phyloP scores from a whole-genome alignment of 305 asterid species.

The Coffea humblotiana region DNA sequence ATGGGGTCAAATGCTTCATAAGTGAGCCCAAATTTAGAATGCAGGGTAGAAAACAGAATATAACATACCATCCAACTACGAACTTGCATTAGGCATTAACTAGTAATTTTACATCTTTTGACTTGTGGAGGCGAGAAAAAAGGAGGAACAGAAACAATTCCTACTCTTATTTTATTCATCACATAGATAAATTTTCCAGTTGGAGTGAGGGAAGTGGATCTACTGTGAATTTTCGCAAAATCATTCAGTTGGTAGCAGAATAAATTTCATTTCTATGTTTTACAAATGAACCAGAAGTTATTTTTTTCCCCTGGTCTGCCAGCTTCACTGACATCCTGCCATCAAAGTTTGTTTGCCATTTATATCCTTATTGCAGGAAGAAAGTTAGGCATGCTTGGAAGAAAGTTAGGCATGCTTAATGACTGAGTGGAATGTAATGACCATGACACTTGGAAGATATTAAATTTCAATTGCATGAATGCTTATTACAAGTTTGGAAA shows the following conservation, averaged over 20 bases:
- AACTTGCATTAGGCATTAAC: not conserved
- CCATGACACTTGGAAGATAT: conserved; percentile 2
- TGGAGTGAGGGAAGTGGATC: not conserved
- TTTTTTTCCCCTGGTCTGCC: not conserved
- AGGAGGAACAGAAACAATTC: not conserved
- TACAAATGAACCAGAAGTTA: not conserved
- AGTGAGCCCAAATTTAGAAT: not conserved
- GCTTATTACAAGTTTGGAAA: not conserved
- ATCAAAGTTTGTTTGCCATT: not conserved
- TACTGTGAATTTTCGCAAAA: not conserved
- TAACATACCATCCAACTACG: not conserved
- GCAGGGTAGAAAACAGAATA: not conserved
- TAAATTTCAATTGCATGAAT: not conserved
- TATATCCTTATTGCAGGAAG: not conserved
- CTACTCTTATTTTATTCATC: not conserved
- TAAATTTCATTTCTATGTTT: not conserved
- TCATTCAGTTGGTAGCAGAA: not conserved
- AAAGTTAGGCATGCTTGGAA: conserved; percentile 8
- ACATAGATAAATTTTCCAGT: conserved; percentile 3
- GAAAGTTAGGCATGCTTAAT: conserved; percentile 2
- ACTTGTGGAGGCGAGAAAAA: not conserved
- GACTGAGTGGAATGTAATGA: conserved; percentile 11
- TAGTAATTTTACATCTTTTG: not conserved
- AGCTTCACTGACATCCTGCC: not conserved
- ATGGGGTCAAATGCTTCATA: not conserved